Evolutionary conservation across 306 rosid species (phyloP).

Genomic region (Fragaria nilgerrensis): DNA sequence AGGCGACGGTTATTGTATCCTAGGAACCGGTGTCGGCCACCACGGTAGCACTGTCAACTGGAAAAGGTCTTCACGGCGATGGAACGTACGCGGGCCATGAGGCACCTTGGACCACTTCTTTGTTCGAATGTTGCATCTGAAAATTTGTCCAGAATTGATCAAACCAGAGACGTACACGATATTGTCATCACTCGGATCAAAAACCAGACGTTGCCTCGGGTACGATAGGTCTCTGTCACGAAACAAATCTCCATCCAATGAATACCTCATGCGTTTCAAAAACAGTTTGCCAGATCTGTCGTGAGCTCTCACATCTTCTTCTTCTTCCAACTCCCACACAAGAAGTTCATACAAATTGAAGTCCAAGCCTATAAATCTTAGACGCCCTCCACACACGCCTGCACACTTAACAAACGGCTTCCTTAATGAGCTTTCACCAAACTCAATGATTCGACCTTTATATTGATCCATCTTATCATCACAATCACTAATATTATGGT

Average conservation of each 20-base stretch:
- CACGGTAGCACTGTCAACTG: too few relatives aligned
- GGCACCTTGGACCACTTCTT: background rate
- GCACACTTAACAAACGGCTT: too few relatives aligned
- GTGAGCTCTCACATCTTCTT: background rate
- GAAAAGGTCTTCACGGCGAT: background rate
- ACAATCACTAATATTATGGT: background rate
- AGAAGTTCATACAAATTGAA: background rate
- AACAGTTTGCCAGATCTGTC: background rate
- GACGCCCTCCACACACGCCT: background rate
- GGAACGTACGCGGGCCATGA: too few relatives aligned
- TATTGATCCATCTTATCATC: background rate
- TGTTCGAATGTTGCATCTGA: background rate
- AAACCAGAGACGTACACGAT: background rate
- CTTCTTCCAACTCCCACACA: background rate
- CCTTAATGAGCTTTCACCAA: background rate
- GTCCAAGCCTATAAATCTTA: background rate
- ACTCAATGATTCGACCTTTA: background rate
- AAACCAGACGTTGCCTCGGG: too few relatives aligned
- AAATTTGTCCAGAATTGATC: too few relatives aligned
- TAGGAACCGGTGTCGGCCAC: too few relatives aligned
- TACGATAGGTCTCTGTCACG: background rate
- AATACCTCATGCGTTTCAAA: background rate
- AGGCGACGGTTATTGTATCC: too few relatives aligned
- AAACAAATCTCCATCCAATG: background rate
- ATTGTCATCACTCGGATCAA: background rate